Percentiles rank a stretch among this genome's conserved stretches.
These are phyloP conservation scores for Eucalyptus globulus DNA, from an alignment of 345 rosid genomes.

Conservation along the genomic window DNA sequence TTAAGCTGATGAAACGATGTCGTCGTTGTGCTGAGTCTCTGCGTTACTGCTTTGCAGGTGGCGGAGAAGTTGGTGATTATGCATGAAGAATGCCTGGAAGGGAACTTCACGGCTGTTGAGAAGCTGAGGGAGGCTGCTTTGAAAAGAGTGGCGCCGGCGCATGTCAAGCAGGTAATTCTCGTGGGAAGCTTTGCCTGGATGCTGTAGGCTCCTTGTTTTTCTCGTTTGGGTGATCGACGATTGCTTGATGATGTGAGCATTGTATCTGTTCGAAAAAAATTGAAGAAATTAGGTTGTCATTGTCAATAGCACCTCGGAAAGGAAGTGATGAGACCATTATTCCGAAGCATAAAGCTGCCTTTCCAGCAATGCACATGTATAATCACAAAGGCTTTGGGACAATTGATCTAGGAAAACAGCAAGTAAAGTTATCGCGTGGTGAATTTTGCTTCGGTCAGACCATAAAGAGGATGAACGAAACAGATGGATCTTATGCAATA, in stretches of 20 bases:
- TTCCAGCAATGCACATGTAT: background rate
- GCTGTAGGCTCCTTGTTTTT: background rate
- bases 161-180: constrained; percentile 41
- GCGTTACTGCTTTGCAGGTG: constrained; percentile 27
- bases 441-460: background rate
- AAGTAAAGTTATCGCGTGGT: background rate
- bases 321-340: background rate
- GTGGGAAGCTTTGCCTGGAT: background rate
- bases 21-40: background rate
- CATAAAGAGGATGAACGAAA: background rate
- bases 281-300: background rate
- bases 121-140: constrained; percentile 31
- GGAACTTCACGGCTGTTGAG: constrained; percentile 42
- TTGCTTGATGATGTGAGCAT: background rate
- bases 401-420: background rate
- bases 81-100: constrained; percentile 68
- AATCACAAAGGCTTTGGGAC: background rate
- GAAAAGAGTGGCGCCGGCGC: constrained; percentile 10
- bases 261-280: background rate
- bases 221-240: background rate
- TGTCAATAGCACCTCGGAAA: background rate
- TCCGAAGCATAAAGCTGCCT: background rate
- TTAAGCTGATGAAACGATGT: background rate
- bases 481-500: background rate
- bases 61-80: constrained; percentile 63